Evolutionary conservation across 2,329 filamentous ascomycete genomes (phyloP), one percentile per base, ranked within the genome.

Genomic region (Sporothrix pallida): DNA sequence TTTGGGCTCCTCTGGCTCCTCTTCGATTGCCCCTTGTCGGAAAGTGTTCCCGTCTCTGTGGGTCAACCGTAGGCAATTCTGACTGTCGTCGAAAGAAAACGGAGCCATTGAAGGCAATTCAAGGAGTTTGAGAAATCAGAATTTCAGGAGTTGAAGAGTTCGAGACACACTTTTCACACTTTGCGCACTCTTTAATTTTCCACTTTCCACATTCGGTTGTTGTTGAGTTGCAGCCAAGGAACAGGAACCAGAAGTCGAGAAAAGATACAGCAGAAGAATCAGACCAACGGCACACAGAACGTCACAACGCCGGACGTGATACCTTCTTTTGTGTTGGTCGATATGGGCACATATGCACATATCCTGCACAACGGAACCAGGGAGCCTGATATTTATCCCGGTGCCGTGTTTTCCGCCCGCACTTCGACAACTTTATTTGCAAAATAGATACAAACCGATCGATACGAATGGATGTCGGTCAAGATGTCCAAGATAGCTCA

Each of bases 191-290:
- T 42, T 63, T 8, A 31, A n/a, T n/a, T 63, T 20, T 7, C 31
- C 31, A 63, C 60, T 63, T 44, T 63, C 60, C 60, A n/a, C 8
- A 63, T 44, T 63, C 8, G 31, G 58, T 44, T 63, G 37, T 42
- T 63, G 37, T 63, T 44, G 60, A 63, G 60, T 20, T 63, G 58
- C 58, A 62, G 58, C 58, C 31, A 44, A 62, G 31, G 52, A 54
- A 48, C 46, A 20, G 9, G 52, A 54, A 54, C 52, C 52, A 54
- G 52, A 54, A 20, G 31, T 37, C 3, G 31, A 37, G 1, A 7
- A 37, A 37, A 37, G 31, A 37, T 3, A 37, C 31, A 37, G 31
- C 31, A 37, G 31, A 37, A 37, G 31, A 54, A 20, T 54, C 9
- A 20, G 2, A 20, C 1, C 20, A 37, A 37, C 31, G 5, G 9